These are phyloP conservation scores for Suillus subaureus DNA, from an alignment of 768 basidiomycete genomes.

Conservation along the genomic window DNA sequence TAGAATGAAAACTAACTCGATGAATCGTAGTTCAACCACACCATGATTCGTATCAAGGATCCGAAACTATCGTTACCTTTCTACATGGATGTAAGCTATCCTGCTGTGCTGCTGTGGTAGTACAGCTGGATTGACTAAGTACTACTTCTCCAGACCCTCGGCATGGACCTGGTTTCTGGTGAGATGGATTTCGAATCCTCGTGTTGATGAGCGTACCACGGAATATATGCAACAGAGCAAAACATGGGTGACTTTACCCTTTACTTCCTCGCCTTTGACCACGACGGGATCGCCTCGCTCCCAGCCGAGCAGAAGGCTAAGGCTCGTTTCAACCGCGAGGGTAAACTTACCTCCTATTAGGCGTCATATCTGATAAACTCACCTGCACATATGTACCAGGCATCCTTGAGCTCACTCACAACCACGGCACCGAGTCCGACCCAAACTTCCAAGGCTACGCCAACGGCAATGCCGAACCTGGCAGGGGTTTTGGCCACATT, in stretches of 20 bases:
- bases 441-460: constrained; percentile 79
- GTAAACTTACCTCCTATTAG: constrained; percentile 33
- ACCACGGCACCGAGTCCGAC: constrained; percentile 89
- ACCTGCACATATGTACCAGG: constrained; percentile 40
- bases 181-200: constrained; percentile 12
- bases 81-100: constrained; percentile 63
- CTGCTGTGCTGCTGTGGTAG: not conserved
- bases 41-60: constrained; percentile 89
- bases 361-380: constrained; percentile 1
- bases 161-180: constrained; percentile 77
- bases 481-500: constrained; percentile 83
- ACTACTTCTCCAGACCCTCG: constrained; percentile 46
- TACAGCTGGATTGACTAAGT: not conserved
- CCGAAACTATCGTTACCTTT: constrained; percentile 79
- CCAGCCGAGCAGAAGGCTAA: constrained; percentile 54
- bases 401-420: constrained; percentile 83
- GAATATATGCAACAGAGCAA: constrained; percentile 42
- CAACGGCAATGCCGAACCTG: constrained; percentile 84
- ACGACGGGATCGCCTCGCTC: constrained; percentile 48
- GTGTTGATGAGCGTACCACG: constrained; percentile 12
- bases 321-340: constrained; percentile 66
- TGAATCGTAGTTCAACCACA: constrained; percentile 73
- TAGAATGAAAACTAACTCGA: constrained; percentile 4
- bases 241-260: constrained; percentile 67
- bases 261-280: constrained; percentile 85